Evolutionary conservation across 1,284 basidiomycete genomes (phyloP), one percentile per base, ranked within the genome.

Genomic region (Cryptococcus amylolentus): DNA sequence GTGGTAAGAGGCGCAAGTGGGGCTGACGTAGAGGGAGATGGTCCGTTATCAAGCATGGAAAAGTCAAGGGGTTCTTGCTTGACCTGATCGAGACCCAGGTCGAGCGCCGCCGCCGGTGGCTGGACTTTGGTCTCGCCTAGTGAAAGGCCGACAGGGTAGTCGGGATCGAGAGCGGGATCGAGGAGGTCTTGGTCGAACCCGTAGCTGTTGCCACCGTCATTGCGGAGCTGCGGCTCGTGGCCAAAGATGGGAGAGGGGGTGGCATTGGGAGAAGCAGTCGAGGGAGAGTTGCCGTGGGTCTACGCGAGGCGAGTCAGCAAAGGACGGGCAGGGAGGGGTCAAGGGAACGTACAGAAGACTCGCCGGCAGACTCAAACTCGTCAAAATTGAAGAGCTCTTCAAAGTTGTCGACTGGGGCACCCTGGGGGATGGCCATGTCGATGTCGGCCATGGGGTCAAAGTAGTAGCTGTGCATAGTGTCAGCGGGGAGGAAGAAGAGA

Each of bases 341-440:
- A 31, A 49, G 26, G 6, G 18, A 16, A 71, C 71, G 66, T 57
- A 75, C 72, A 42, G 57, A 62, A 14, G 52, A 63, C 10, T 65
- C 60, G 14, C 55, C 55, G 9, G 57, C 56, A 16, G 66, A 57
- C 23, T 51, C 68, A 52, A 62, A 71, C 50, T 64, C 65, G 46
- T 70, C 70, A 59, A 76, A 71, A 63, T 73, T 69, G 65, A 76
- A 70, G 13, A 76, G 60, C 35, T 73, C 67, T 45, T 63, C 61
- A 46, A 74, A 69, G 52, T 70, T 67, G n/a, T 64, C 57, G 20
- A 72, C 57, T 3, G 62, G 62, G 49, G 68, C 67, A 51, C 67
- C 62, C 31, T 55, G 55, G 27, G 60, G 41, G 27, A 66, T 46
- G 28, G 51, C 52, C 52, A 58, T 60, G n/a, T 58, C 52, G 47